phyloP scores from a whole-genome alignment of 352 stramenopile species.

The Phytophthora capsici region DNA sequence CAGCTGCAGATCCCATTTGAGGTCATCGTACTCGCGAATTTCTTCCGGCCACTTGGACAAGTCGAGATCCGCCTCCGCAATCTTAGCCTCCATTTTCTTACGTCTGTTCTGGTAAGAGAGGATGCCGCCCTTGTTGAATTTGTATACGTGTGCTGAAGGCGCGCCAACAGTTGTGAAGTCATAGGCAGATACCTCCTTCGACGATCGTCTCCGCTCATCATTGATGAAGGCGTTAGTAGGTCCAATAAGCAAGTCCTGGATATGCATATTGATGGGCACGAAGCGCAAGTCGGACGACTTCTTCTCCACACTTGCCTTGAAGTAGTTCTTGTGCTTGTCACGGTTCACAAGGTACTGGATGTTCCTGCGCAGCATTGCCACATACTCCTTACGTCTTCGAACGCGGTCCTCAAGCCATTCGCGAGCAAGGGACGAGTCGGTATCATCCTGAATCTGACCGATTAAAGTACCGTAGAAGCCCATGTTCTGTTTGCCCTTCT shows the following conservation, averaged over 20 bases:
- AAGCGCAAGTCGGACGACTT: conserved; percentile 84
- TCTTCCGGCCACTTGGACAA: conserved; percentile 83
- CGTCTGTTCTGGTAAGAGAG: conserved; percentile 77
- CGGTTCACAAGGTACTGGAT: conserved; percentile 88
- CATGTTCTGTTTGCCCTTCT: conserved; percentile 84
- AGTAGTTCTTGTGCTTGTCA: conserved; percentile 90
- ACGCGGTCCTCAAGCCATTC: conserved; percentile 85
- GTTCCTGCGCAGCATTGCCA: conserved; percentile 81
- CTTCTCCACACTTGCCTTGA: conserved; percentile 90
- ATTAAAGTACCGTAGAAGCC: conserved; percentile 90
- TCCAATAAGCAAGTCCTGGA: conserved; percentile 86
- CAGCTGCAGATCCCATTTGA: conserved; percentile 87
- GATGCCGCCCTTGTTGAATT: conserved; percentile 89
- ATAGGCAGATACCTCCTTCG: conserved; percentile 85
- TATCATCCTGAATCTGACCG: conserved; percentile 88
- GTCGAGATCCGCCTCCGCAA: conserved; percentile 72
- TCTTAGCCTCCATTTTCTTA: conserved; percentile 85
- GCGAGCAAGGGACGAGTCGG: conserved; percentile 71
- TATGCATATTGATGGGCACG: conserved; percentile 89
- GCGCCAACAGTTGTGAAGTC: conserved; percentile 89
- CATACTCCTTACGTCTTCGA: conserved; percentile 82
- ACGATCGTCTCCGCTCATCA: conserved; percentile 73
- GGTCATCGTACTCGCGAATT: conserved; percentile 81
- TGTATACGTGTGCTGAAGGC: conserved; percentile 83
- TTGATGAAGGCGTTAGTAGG: conserved; percentile 88